Evolutionary conservation across 2,329 filamentous ascomycete species (phyloP), one percentile per base, ranked within the genome.

Genomic region (Botrytis squamosa): DNA sequence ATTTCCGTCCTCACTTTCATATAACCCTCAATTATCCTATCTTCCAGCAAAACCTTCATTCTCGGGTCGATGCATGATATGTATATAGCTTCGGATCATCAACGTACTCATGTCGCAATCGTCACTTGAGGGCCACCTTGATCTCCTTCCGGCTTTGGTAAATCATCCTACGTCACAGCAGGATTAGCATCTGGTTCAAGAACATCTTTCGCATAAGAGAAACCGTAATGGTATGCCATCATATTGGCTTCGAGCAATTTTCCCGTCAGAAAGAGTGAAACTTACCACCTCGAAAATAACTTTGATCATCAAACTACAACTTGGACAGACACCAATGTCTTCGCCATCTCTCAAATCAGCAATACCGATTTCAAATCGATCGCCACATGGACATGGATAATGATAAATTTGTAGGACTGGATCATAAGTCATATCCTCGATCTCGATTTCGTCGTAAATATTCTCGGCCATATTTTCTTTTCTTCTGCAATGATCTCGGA

Each of bases 391-490:
- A 82, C 96, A 99, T 22, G 96, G 96, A 83, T 97, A 97, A 84
- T 95, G 92, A 85, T 97, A 99, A 79, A 97, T 91, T 82, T 97
- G 92, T 59, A 94, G 88, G 6, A 87, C 86, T 65, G 90, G 85
- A 83, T 98, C 94, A 82, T 89, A 98, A 80, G 93, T 96, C 94
- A 98, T 97, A 84, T 99, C 96, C 83, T 98, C 95, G 85, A 98
- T 98, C 83, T 98, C 95, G 83, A 98, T 95, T 84, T 98, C 95
- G 81, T 98, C 95, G 86, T 98, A 98, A 82, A 97, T 93, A 77
- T 91, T 88, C 81, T 91, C 71, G 12, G 71, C 64, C 71, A 72
- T 72, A 20, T 20, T 25, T 68, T 46, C 25, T 44, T 22, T 29
- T 12, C 8, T 16, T 57, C 5, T 62, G 29, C 14, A 29, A 8